These are phyloP conservation scores for Phyllosticta citribraziliensis DNA, from an alignment of 2,329 filamentous ascomycete species.

Conservation along the genomic window DNA sequence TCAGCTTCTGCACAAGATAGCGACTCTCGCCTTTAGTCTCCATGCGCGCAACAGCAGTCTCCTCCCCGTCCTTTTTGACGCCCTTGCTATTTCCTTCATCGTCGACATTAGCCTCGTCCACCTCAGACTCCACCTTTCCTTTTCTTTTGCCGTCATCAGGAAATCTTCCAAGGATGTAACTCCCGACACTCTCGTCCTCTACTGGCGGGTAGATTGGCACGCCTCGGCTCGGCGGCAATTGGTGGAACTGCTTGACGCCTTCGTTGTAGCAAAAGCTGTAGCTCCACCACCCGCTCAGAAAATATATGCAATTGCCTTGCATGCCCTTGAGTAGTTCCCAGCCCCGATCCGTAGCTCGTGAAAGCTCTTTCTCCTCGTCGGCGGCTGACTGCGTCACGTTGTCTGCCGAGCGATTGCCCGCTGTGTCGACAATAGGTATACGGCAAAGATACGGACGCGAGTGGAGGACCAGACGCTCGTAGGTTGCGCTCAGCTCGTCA, in stretches of 20 bases:
- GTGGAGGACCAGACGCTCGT: conserved; percentile 66
- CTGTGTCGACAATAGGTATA: conserved; percentile 59
- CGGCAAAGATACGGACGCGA: conserved; percentile 72
- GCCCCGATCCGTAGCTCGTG: conserved; percentile 64
- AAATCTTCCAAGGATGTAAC: conserved; percentile 66
- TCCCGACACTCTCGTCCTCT: conserved; percentile 64
- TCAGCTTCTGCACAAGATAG: conserved; percentile 75
- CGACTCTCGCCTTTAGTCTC: conserved; percentile 75
- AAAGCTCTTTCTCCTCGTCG: conserved; percentile 71
- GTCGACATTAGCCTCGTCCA: conserved; percentile 11
- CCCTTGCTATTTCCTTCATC: conserved; percentile 11
- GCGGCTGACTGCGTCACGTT: conserved; percentile 51
- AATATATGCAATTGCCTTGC: conserved; percentile 73
- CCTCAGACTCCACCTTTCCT: conserved; percentile 15
- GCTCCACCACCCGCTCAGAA: conserved; percentile 85
- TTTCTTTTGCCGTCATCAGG: conserved; percentile 17
- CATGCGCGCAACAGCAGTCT: conserved; percentile 48
- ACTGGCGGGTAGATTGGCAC: conserved; percentile 60
- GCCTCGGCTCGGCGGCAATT: conserved; percentile 59
- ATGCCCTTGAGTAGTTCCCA: conserved; percentile 72
- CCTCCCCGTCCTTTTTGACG: conserved; percentile 10
- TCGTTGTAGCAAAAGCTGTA: conserved; percentile 90
- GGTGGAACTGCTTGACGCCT: conserved; percentile 84
- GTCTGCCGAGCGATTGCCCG: conserved; percentile 21
- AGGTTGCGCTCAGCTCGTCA: conserved; percentile 33